Evolutionary conservation across 495 filamentous ascomycete species (phyloP).

Genomic region (Talaromyces trachyspermus): DNA sequence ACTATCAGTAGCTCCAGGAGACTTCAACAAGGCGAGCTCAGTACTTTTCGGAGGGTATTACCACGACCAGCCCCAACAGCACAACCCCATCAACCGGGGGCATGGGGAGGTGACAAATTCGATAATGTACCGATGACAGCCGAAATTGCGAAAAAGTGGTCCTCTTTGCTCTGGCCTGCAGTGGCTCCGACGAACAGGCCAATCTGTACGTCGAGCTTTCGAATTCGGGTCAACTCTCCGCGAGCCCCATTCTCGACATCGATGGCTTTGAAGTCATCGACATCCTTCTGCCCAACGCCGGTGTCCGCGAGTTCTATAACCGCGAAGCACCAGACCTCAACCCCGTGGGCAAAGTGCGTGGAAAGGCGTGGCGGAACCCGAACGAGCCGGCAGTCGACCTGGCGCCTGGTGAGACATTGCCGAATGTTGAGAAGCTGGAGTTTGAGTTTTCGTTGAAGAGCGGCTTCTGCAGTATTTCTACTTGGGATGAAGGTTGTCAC

Average conservation of each 20-base stretch:
- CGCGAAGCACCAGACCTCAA: conserved; percentile 25
- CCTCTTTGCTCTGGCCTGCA: conserved; percentile 34
- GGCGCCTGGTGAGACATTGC: conserved; percentile 29
- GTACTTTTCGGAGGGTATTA: conserved; percentile 50
- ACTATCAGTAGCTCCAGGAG: conserved; percentile 51
- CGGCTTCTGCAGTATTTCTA: conserved; percentile 52
- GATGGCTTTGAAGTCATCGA: conserved; percentile 50
- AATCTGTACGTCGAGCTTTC: conserved; percentile 21
- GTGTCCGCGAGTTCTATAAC: conserved; percentile 37
- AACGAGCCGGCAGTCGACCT: conserved; percentile 33
- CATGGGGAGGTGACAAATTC: conserved; percentile 26
- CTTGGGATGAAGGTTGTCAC: conserved; percentile 72
- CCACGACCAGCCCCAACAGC: conserved; percentile 15
- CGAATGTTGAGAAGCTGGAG: conserved; percentile 20
- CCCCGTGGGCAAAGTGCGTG: conserved; percentile 38
- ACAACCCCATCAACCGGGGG: conserved; percentile 19
- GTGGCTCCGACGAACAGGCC: conserved; percentile 31
- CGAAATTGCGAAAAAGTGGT: conserved; percentile 37
- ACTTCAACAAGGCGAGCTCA: conserved; percentile 64
- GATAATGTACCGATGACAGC: conserved; percentile 24
- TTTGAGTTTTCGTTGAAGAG: conserved; percentile 65
- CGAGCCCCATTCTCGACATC: conserved; percentile 34
- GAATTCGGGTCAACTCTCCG: conserved; percentile 16
- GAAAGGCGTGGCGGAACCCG: conserved; percentile 35
- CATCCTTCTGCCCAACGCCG: conserved; percentile 32